Conservation (phyloP, 2,329 filamentous ascomycete genomes). For the Raffaelea deltoideospora region DNA sequence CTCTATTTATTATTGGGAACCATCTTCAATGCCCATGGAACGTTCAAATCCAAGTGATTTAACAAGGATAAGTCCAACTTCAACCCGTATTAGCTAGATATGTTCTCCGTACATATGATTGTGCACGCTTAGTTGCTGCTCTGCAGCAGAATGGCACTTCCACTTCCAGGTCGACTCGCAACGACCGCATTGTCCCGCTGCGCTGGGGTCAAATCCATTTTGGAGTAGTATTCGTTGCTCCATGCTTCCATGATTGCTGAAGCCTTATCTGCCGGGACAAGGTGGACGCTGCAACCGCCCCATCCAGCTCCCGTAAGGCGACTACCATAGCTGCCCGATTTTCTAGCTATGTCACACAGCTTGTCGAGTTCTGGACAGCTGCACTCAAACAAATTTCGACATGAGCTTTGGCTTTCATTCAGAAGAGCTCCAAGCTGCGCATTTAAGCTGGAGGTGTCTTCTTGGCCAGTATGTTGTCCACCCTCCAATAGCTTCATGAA, state of each 20-base stretch:
- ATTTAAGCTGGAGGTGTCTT: conserved; percentile 47
- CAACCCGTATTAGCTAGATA: too few species aligned
- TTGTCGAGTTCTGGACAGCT: conserved; percentile 86
- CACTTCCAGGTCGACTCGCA: conserved; percentile 73
- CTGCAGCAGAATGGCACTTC: conserved; percentile 49
- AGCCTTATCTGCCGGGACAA: conserved; percentile 74
- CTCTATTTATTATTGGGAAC: too few species aligned
- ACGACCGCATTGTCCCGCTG: conserved; percentile 69
- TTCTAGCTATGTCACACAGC: conserved; percentile 64
- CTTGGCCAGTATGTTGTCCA: conserved; percentile 28
- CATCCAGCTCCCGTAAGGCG: conserved; percentile 86
- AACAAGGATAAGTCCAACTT: too few species aligned
- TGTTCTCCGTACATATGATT: too few species aligned
- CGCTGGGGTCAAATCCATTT: conserved; percentile 49
- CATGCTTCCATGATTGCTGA: conserved; percentile 62
- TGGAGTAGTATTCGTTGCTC: conserved; percentile 68
- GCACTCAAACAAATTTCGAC: conserved; percentile 78
- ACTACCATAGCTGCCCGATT: conserved; percentile 69
- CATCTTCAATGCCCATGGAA: too few species aligned
- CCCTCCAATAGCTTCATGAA: conserved; percentile 66
- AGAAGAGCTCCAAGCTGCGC: conserved; percentile 63
- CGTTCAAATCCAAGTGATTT: too few species aligned
- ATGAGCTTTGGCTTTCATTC: conserved; percentile 81
- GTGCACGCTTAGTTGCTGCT: too few species aligned
- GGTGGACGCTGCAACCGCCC: conserved; percentile 91